These are phyloP conservation scores for Clarkia xantiana DNA, from an alignment of 345 rosid genomes.

Conservation along the genomic window DNA sequence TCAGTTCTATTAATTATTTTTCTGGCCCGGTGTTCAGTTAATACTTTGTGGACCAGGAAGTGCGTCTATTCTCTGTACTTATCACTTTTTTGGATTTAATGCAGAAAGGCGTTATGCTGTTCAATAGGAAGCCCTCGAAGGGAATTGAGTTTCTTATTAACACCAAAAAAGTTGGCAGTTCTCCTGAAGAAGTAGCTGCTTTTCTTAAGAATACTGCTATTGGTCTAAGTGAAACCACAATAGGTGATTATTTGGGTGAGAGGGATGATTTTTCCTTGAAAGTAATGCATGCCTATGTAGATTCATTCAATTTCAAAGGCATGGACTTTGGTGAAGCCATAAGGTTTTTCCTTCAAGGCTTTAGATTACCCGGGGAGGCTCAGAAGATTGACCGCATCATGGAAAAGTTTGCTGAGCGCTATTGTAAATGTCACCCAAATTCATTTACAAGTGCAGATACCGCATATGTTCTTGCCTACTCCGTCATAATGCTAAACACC, in stretches of 20 bases:
- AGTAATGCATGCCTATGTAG: conserved; percentile 97
- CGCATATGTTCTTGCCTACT: conserved; percentile 90
- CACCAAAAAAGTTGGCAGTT: conserved; percentile 55
- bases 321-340: conserved; percentile 80
- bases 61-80: conserved; percentile 8
- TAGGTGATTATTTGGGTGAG: conserved; percentile 95
- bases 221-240: conserved; percentile 67
- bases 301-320: conserved; percentile 72
- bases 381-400: conserved; percentile 96
- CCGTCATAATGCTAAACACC: conserved; percentile 92
- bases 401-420: conserved; percentile 98
- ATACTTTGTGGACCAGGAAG: no score
- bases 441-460: conserved; percentile 94
- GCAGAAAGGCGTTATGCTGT: conserved; percentile 86
- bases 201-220: conserved; percentile 50
- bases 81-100: conserved; percentile 22
- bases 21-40: no score
- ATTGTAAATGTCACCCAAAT: conserved; percentile 79
- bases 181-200: conserved; percentile 71
- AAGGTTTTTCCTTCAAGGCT: conserved; percentile 84
- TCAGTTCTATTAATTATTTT: no score
- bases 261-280: conserved; percentile 77
- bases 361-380: conserved; percentile 95
- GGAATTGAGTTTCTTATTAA: conserved; percentile 75
- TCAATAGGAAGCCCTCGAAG: conserved; percentile 82